Evolutionary conservation across 352 stramenopile species (phyloP).

Genomic region (Pythium rhizo-oryzae): DNA sequence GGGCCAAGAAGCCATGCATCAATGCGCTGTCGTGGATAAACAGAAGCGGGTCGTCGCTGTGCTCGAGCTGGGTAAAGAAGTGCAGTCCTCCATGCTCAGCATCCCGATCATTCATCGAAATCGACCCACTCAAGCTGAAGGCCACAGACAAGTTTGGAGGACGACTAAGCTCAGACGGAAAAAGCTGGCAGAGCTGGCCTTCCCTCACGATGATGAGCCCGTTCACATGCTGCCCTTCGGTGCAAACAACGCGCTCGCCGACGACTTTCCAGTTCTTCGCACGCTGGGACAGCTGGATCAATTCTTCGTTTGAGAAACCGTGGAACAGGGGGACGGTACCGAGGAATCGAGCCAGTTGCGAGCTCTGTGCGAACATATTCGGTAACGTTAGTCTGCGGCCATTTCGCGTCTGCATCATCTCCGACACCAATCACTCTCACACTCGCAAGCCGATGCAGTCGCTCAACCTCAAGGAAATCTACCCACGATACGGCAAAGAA

Average conservation of each 20-base stretch:
- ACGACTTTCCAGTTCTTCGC: conserved; percentile 47
- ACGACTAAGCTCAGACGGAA: conserved; percentile 37
- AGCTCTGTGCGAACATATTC: conserved; percentile 2
- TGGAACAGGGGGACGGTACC: conserved; percentile 45
- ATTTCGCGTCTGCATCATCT: too few species aligned
- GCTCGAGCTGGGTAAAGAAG: conserved; percentile 67
- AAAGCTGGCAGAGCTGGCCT: conserved; percentile 53
- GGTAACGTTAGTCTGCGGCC: too few species aligned
- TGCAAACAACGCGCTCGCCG: conserved; percentile 55
- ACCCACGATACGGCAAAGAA: conserved; percentile 25
- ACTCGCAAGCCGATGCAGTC: conserved; percentile 16
- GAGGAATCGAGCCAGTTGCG: conserved; percentile 41
- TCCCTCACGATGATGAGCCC: conserved; percentile 55
- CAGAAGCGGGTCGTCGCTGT: conserved; percentile 42
- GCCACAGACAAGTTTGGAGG: conserved; percentile 51
- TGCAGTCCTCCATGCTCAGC: conserved; percentile 30
- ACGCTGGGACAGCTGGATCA: conserved; percentile 26
- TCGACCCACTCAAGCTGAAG: conserved; percentile 52
- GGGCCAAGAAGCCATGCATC: conserved; percentile 58
- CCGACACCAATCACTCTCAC: conserved; percentile 13
- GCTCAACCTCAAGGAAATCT: conserved; percentile 24
- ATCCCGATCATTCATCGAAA: conserved; percentile 28
- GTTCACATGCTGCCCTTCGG: conserved; percentile 56
- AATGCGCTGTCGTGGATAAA: conserved; percentile 48
- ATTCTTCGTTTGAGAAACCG: conserved; percentile 32